These are phyloP conservation scores for Buxus sempervirens DNA, from an alignment of 164 flowering plant genomes.

Conservation along the genomic window DNA sequence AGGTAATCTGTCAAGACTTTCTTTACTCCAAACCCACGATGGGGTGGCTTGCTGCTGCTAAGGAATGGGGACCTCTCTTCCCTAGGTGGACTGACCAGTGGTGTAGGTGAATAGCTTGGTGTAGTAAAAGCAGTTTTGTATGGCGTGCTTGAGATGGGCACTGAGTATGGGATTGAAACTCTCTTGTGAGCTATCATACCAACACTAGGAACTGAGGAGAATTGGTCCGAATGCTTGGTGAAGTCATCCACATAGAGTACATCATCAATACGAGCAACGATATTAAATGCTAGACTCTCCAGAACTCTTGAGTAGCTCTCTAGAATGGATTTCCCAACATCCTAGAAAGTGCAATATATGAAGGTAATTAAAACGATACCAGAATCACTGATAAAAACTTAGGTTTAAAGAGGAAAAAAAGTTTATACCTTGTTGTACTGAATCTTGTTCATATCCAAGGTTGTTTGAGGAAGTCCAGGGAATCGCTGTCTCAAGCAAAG, in stretches of 20 bases:
- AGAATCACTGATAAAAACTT: neutral
- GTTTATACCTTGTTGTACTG: constrained; percentile 56
- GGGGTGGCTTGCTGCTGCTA: constrained; percentile 26
- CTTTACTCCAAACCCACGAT: constrained; percentile 39
- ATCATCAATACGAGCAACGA: constrained; percentile 66
- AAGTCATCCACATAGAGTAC: constrained; percentile 56
- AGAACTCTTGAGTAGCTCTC: constrained; percentile 74
- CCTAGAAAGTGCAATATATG: constrained; percentile 25
- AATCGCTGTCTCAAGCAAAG: constrained; percentile 56
- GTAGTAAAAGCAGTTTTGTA: constrained; percentile 37
- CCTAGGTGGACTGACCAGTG: constrained; percentile 28
- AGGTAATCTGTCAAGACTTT: constrained; percentile 51
- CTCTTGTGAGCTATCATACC: constrained; percentile 32
- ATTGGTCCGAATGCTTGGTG: constrained; percentile 45
- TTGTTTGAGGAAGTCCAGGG: constrained; percentile 60
- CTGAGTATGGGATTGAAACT: constrained; percentile 26
- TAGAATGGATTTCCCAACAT: constrained; percentile 66
- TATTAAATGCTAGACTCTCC: constrained; percentile 69
- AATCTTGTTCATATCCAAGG: constrained; percentile 59
- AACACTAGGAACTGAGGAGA: constrained; percentile 32
- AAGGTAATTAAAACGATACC: neutral
- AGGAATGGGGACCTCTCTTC: constrained; percentile 31
- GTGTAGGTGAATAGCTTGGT: constrained; percentile 47
- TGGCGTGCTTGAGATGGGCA: constrained; percentile 37
- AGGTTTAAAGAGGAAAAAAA: neutral